These are phyloP conservation scores for Claviceps purpurea DNA, from an alignment of 2,329 filamentous ascomycete species.

Conservation along the genomic window DNA sequence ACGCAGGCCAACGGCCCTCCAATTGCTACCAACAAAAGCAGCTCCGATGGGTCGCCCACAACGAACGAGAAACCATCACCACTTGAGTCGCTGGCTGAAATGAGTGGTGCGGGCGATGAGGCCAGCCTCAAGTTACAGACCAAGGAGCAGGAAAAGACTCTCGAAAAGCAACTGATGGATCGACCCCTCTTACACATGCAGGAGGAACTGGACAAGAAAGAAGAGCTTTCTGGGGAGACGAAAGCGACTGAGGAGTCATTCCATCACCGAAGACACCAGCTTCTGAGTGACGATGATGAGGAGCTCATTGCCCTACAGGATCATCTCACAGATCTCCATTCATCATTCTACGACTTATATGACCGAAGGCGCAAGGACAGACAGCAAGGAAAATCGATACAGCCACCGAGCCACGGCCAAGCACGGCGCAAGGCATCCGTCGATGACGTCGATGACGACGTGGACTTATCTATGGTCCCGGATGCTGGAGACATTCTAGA, in stretches of 20 bases:
- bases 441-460: constrained; percentile 29
- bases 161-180: constrained; percentile 81
- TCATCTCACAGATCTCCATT: constrained; percentile 63
- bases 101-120: constrained; percentile 58
- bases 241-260: constrained; percentile 13
- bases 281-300: constrained; percentile 77
- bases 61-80: constrained; percentile 26
- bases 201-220: constrained; percentile 75
- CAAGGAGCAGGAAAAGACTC: constrained; percentile 72
- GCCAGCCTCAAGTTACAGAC: constrained; percentile 59
- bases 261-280: constrained; percentile 47
- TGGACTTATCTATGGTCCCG: constrained; percentile 47
- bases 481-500: constrained; percentile 81
- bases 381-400: constrained; percentile 21
- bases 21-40: background rate
- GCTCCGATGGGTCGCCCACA: constrained; percentile 1
- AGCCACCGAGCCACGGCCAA: constrained; percentile 20
- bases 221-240: constrained; percentile 24
- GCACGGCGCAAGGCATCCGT: constrained; percentile 17
- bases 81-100: constrained; percentile 62
- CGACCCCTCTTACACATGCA: constrained; percentile 86
- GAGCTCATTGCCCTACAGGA: constrained; percentile 68
- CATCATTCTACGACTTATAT: constrained; percentile 71
- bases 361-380: constrained; percentile 37
- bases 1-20: constrained; percentile 14